Evolutionary conservation across 139 green algal species (phyloP), one percentile per base, ranked within the genome.

Genomic region (Chlorella vulgaris): DNA sequence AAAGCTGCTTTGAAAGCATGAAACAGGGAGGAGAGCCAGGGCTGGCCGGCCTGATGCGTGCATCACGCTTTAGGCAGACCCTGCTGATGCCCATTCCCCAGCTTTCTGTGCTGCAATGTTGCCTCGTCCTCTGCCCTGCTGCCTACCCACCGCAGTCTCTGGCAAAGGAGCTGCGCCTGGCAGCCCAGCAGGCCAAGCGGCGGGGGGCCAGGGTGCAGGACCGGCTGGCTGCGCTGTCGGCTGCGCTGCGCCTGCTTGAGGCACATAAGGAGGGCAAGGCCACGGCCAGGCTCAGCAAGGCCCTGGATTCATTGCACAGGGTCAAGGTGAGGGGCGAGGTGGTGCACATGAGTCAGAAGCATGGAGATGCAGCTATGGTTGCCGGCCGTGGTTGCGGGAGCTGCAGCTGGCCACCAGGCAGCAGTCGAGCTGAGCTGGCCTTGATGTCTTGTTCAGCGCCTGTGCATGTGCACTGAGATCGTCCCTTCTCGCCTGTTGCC

Each of bases 221-320:
- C 33, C 82, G 87, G 21, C 78, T 92, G 36, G 76, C 55, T 15
- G 85, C 81, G 1, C 38, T 89, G 69, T 66, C 42, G 8, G 53
- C 39, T 3, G 84, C 76, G 0, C 78, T 83, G 28, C 40, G 79
- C 22, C 79, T 86, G 24, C 80, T 91, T 19, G 60, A 55, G 6
- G 47, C 53, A 7, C 29, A 83, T 7, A 60, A 13, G 63, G 88
- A 77, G 51, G 67, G 82, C 76, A 84, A 85, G 26, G 83, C 89
- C 22, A 71, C 85, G 1, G 40, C 75, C 22, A 89, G 87, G 71
- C 63, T 89, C 1, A 70, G 55, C 29, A 88, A 86, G 62, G 85
- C 85, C 7, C 73, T 85, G 65, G 84, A 81, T 18, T 86, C 85
- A 38, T 74, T 93, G 66, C 18, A 50, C 3, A 89, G 86, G 58